Conservation (phyloP, 345 rosid genomes). For the rapeseed (Brassica napus) region Da-Ae NC_063448.1:1262501-1263000, state of each 20-base stretch:
- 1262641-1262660: background rate
- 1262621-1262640: background rate
- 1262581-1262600: constrained; percentile 35
- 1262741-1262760: background rate
- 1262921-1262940: background rate
- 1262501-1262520: constrained; percentile 28
- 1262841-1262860: background rate
- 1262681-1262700: background rate
- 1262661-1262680: background rate
- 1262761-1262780: background rate
- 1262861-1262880: background rate
- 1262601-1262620: background rate
- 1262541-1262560: constrained; percentile 21
- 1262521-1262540: constrained; percentile 37
- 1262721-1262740: background rate
- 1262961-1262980: background rate
- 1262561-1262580: constrained; percentile 21
- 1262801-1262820: background rate
- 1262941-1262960: background rate
- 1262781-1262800: background rate
- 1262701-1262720: background rate
- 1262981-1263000: background rate
- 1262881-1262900: background rate
- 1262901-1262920: background rate
- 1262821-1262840: background rate